Evolutionary conservation across 345 rosid species (phyloP).

Genomic region (Nephelium lappaceum): DNA sequence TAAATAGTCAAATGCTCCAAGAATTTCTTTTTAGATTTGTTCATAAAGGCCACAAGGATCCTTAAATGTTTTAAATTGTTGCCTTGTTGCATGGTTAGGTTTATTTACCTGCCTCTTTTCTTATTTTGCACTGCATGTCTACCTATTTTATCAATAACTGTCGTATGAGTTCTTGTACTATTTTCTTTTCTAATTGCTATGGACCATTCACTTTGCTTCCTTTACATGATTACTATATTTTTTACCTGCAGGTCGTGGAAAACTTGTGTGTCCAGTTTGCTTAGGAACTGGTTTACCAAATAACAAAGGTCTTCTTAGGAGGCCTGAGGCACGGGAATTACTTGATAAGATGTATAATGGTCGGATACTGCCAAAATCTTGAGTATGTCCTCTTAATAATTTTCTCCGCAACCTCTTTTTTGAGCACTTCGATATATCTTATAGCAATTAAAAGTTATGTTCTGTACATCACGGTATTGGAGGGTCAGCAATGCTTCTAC

Average conservation of each 20-base stretch:
- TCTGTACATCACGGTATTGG: not conserved
- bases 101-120: not conserved
- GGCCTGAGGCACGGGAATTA: slow-evolving; percentile 81
- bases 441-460: too few relatives aligned
- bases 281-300: slow-evolving; percentile 92
- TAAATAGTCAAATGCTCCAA: not conserved
- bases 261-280: slow-evolving; percentile 93
- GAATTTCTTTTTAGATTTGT: not conserved
- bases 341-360: slow-evolving; percentile 96
- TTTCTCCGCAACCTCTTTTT: not conserved
- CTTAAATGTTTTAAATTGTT: not conserved
- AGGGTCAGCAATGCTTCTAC: not conserved
- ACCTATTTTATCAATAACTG: not conserved
- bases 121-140: not conserved
- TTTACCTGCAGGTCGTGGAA: slow-evolving; percentile 75
- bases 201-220: not conserved
- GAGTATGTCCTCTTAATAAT: slow-evolving; percentile 31
- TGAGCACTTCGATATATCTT: not conserved
- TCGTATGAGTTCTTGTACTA: not conserved
- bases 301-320: slow-evolving; percentile 89
- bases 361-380: slow-evolving; percentile 73
- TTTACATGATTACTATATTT: not conserved
- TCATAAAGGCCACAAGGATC: not conserved
- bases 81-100: not conserved
- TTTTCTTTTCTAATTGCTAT: not conserved